These are phyloP conservation scores for Marasmius sp. DNA, from an alignment of 1,284 basidiomycete species.

Conservation along the genomic window DNA sequence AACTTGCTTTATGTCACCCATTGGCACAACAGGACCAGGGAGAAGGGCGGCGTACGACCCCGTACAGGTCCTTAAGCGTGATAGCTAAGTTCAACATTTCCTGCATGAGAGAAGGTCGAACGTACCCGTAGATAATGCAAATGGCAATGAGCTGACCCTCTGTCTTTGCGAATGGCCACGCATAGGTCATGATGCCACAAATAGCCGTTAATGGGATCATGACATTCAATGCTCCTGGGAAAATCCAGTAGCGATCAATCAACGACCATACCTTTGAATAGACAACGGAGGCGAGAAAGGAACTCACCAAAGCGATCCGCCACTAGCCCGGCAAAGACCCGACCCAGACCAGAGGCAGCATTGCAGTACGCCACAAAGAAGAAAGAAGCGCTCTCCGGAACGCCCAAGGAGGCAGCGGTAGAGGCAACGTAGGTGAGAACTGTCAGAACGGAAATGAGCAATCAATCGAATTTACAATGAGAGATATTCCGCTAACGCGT, in stretches of 20 bases:
- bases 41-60: slow-evolving; percentile 60
- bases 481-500: slow-evolving; percentile 34
- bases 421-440: slow-evolving; percentile 33
- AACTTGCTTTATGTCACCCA: slow-evolving; percentile 60
- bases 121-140: slow-evolving; percentile 53
- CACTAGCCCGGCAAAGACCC: slow-evolving; percentile 27
- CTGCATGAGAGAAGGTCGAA: background rate
- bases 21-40: slow-evolving; percentile 52
- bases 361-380: slow-evolving; percentile 37
- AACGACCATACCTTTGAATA: background rate
- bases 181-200: slow-evolving; percentile 52
- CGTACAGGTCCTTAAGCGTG: slow-evolving; percentile 31
- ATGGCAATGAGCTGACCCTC: slow-evolving; percentile 42
- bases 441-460: slow-evolving; percentile 5
- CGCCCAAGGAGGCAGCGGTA: slow-evolving; percentile 25
- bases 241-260: background rate
- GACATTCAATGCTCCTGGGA: slow-evolving; percentile 50
- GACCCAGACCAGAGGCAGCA: slow-evolving; percentile 30
- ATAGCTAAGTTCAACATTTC: background rate
- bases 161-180: slow-evolving; percentile 55
- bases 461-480: background rate
- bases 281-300: background rate
- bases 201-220: slow-evolving; percentile 52
- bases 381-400: slow-evolving; percentile 28
- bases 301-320: slow-evolving; percentile 28